Base-by-base conservation (phyloP, 306 rosid genomes). In the Quercus glauca region DNA sequence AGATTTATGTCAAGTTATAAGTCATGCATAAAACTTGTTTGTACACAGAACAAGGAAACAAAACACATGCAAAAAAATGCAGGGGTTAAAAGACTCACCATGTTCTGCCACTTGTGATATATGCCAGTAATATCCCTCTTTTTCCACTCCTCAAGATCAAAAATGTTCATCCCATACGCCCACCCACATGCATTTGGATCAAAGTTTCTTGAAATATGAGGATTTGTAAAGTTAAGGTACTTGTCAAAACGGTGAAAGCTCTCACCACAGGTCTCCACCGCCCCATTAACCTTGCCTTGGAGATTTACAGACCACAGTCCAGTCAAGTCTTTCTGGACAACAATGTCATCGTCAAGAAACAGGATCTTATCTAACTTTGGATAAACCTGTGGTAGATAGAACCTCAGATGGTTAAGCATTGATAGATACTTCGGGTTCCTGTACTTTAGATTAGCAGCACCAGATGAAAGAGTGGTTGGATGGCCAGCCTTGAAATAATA, bases 61-160 rank as follows among this genome's bases (percentile, higher is more conserved):
- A 26, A 37, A 55, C 64, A 73, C 18, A 68, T 67, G 67, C 43
- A 83, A 79, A 76, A 65, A 55, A 80, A 82, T 25, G 49, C 1
- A 70, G 75, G 43, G 61, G 65, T 83, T 67, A 52, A 76, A 73
- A 70, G 26, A 81, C 97, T 93, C 86, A 96, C 99, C 98, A 93
- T 85, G 87, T 90, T 96, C 89, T 96, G 99, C 98, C 99, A 93
- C 83, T 83, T 93, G 91, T 96, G 99, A 90, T 96, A 91, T 83
- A 91, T 90, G 82, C 97, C 97, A 19, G 99, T 91, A 75, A 96
- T 91, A 81, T 96, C 94, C 82, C 83, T 90, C 87, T 78, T 86
- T 81, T 96, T 93, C 99, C 99, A 95, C 83, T 80, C 97, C 87
- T 88, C 87, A 56, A 96, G 89, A 89, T 96, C 98, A 83, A 96